A percentile compares a stretch with the other conserved stretches of the same genome.
Conservation (phyloP, 192 early-diverging fungal species). For the Backusella parvicylindrica region DNA sequence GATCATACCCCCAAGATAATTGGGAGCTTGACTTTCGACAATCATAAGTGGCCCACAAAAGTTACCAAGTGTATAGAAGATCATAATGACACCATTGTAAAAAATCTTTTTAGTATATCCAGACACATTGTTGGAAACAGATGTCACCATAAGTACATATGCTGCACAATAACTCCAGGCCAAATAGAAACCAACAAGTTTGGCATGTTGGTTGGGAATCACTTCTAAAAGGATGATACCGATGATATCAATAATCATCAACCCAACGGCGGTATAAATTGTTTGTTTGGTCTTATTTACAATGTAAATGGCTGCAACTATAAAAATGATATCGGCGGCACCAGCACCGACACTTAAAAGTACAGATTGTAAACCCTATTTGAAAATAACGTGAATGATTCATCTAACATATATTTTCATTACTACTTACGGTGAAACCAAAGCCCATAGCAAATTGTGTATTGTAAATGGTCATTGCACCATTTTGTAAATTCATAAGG, state of each 20-base stretch:
- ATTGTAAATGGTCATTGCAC: constrained; percentile 16
- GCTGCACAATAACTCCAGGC: constrained; percentile 13
- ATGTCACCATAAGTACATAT: not conserved
- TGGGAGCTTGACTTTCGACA: constrained; percentile 12
- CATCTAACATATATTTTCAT: not conserved
- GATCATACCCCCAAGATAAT: constrained; percentile 21
- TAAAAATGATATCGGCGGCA: constrained; percentile 12
- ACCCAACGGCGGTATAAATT: constrained; percentile 1
- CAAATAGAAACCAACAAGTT: constrained; percentile 21
- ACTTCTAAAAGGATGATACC: constrained; percentile 21
- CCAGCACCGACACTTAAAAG: constrained; percentile 18
- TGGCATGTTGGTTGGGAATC: constrained; percentile 6
- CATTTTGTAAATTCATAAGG: constrained; percentile 23
- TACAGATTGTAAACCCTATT: constrained; percentile 18
- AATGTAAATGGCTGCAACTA: constrained; percentile 7
- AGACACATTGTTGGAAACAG: constrained; percentile 2
- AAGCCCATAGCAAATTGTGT: constrained; percentile 11
- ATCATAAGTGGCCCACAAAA: constrained; percentile 23
- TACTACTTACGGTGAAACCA: constrained; percentile 23
- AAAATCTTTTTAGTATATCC: constrained; percentile 26
- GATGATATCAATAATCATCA: constrained; percentile 1
- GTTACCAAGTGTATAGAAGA: constrained; percentile 23
- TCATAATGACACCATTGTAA: constrained; percentile 8
- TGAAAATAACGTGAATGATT: not conserved
- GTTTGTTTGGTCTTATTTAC: constrained; percentile 1